These are phyloP conservation scores for Plasmopara halstedii DNA, from an alignment of 352 stramenopile genomes.

Conservation along the genomic window DNA sequence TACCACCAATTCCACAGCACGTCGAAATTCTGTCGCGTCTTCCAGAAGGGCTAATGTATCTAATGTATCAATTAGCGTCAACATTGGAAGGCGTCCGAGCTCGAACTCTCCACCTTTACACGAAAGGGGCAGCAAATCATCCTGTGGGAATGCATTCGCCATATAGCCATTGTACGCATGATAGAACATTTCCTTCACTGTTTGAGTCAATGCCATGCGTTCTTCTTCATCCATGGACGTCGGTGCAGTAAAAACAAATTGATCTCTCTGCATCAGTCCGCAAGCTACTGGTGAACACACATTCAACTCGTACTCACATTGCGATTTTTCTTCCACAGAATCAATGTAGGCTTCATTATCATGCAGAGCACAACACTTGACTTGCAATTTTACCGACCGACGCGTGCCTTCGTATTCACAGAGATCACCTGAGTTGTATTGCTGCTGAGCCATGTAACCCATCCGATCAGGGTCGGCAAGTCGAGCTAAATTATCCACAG, in stretches of 20 bases:
- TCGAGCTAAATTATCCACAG: constrained; percentile 26
- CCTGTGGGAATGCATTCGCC: constrained; percentile 73
- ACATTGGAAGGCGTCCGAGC: constrained; percentile 70
- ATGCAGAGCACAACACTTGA: constrained; percentile 70
- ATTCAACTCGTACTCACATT: constrained; percentile 52
- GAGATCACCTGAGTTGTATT: constrained; percentile 45
- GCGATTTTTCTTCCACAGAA: constrained; percentile 35
- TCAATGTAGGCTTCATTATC: constrained; percentile 83
- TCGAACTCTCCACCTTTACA: constrained; percentile 68
- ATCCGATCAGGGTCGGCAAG: constrained; percentile 40
- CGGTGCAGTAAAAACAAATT: constrained; percentile 51
- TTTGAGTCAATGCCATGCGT: constrained; percentile 38
- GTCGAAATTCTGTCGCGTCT: constrained; percentile 64
- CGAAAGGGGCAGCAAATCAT: constrained; percentile 65
- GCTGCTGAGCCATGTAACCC: constrained; percentile 52
- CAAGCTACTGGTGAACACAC: constrained; percentile 74
- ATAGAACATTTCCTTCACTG: constrained; percentile 86
- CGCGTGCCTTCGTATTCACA: constrained; percentile 7
- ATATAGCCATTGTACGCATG: constrained; percentile 86
- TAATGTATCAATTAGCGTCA: constrained; percentile 88
- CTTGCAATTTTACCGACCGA: constrained; percentile 37
- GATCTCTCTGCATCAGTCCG: constrained; percentile 57
- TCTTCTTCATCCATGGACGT: constrained; percentile 50
- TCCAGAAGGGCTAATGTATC: constrained; percentile 87
- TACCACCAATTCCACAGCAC: constrained; percentile 57